Evolutionary conservation across 202 grass and related monocot genomes (phyloP).

Genomic region (Miscanthus sacchariflorus): DNA sequence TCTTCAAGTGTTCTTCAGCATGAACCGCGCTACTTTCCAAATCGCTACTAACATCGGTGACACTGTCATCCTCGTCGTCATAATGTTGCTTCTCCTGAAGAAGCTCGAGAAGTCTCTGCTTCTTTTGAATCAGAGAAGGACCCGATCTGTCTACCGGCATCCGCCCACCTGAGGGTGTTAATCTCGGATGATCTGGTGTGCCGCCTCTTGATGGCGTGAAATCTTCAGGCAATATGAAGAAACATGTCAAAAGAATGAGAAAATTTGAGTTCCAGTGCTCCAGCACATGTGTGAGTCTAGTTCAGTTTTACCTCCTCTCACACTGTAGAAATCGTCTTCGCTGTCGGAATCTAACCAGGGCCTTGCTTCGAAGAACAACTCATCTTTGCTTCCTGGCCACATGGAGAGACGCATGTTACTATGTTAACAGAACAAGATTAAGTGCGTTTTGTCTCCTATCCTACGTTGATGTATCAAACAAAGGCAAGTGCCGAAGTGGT

Average conservation of each 20-base stretch:
- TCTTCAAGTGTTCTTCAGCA: constrained; percentile 35
- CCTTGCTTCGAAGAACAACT: constrained; percentile 80
- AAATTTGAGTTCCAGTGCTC: not conserved
- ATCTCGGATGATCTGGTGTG: constrained; percentile 55
- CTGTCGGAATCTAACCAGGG: constrained; percentile 75
- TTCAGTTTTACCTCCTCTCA: constrained; percentile 75
- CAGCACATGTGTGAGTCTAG: not conserved
- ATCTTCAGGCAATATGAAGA: constrained; percentile 49
- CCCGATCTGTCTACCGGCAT: constrained; percentile 15
- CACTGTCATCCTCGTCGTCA: constrained; percentile 32
- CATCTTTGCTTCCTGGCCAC: constrained; percentile 74
- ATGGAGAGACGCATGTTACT: not conserved
- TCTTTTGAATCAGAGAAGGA: constrained; percentile 44
- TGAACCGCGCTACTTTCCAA: constrained; percentile 27
- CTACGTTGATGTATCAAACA: not conserved
- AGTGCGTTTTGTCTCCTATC: not conserved
- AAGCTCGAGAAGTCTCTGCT: constrained; percentile 64
- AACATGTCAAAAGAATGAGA: not conserved
- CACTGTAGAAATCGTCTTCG: constrained; percentile 88
- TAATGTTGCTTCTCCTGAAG: constrained; percentile 70
- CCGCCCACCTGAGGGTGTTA: not conserved
- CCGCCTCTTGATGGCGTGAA: constrained; percentile 61
- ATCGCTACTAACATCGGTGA: constrained; percentile 35
- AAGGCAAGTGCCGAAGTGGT: not conserved
- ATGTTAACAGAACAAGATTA: not conserved